A percentile compares a stretch with the other conserved stretches of the same genome.
Evolutionary conservation across 1,284 basidiomycete species (phyloP).

Genomic region (Sporisorium iseilematis-ciliati): DNA sequence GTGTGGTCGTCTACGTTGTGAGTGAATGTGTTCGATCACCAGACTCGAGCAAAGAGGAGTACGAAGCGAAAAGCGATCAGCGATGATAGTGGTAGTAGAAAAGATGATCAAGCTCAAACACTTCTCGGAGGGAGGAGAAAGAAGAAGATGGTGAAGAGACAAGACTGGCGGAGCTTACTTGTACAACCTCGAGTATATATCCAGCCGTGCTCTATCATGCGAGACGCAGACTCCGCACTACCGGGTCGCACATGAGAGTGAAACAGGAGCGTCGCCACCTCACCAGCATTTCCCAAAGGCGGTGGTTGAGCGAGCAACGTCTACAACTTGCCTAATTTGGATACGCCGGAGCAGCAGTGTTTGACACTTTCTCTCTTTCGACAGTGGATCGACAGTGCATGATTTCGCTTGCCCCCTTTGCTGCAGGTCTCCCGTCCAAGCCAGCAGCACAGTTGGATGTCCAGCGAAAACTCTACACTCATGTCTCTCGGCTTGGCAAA

Average conservation of each 20-base stretch:
- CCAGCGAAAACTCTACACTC: slow-evolving; percentile 5
- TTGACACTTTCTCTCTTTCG: no score
- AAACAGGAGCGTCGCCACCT: neutral
- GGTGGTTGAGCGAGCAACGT: no score
- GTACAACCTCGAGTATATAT: slow-evolving; percentile 10
- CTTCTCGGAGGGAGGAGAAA: neutral
- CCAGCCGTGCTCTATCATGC: neutral
- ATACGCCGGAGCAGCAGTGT: no score
- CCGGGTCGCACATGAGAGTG: neutral
- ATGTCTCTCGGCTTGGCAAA: slow-evolving; percentile 2
- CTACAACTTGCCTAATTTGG: no score
- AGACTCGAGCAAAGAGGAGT: no score
- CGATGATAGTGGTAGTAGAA: slow-evolving; percentile 2
- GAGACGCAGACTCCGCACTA: slow-evolving; percentile 1
- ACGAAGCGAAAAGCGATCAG: no score
- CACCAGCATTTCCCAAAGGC: neutral
- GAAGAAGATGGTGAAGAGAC: neutral
- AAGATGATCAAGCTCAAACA: neutral
- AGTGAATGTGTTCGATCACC: no score
- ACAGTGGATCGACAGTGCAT: no score
- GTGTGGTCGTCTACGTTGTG: no score
- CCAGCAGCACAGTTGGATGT: neutral
- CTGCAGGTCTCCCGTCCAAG: neutral
- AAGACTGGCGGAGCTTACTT: slow-evolving; percentile 9
- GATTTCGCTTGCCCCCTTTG: no score